Conservation (phyloP, 371 early-diverging fungal species). For the Mucor racemosus region DNA sequence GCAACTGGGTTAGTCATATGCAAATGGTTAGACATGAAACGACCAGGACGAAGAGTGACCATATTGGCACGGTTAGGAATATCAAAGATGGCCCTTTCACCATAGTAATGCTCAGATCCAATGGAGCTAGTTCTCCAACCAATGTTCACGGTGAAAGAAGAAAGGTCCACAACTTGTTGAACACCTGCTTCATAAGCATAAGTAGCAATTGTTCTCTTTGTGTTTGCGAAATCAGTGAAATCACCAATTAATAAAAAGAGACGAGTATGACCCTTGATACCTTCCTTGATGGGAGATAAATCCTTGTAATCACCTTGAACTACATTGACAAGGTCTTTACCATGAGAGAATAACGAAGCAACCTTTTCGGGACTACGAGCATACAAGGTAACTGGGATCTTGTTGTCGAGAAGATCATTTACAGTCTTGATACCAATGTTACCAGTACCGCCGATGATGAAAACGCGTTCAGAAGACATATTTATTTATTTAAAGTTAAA, state of each 20-base stretch:
- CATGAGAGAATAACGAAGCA: conserved; percentile 10
- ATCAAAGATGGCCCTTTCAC: conserved; percentile 33
- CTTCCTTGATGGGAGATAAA: conserved; percentile 23
- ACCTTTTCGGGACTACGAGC: conserved; percentile 33
- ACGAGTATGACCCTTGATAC: conserved; percentile 35
- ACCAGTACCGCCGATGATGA: conserved; percentile 41
- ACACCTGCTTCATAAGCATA: conserved; percentile 37
- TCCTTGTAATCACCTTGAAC: conserved; percentile 40
- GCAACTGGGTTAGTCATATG: neutral
- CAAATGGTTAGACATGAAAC: conserved; percentile 39
- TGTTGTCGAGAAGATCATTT: conserved; percentile 17
- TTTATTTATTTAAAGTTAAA: neutral
- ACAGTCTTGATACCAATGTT: conserved; percentile 30
- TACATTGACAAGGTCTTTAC: conserved; percentile 1
- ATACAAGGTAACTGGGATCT: conserved; percentile 23
- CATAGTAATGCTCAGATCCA: conserved; percentile 21
- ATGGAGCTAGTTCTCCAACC: conserved; percentile 28
- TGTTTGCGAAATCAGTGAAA: neutral
- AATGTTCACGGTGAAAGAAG: conserved; percentile 18
- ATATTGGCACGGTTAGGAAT: conserved; percentile 27
- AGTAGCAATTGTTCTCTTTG: conserved; percentile 21
- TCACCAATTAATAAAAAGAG: conserved; percentile 31
- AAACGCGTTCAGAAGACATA: conserved; percentile 22
- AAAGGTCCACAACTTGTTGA: conserved; percentile 41
- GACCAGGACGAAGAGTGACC: conserved; percentile 40